Conservation (phyloP, 495 filamentous ascomycete species). For the Massariosphaeria phaeospora region DNA sequence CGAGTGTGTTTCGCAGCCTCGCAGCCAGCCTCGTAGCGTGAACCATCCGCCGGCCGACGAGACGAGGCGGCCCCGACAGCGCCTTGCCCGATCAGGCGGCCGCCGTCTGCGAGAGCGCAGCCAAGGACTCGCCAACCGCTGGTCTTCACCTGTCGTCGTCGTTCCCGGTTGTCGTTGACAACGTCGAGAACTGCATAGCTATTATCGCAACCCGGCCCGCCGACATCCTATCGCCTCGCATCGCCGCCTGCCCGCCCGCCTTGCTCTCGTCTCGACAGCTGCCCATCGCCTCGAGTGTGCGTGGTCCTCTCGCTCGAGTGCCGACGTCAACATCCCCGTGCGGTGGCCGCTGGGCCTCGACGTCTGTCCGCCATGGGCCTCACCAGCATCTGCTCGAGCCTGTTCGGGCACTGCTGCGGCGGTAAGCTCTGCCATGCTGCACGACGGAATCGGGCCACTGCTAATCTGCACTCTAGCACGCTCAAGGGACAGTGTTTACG, state of each 20-base stretch:
- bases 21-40: too few relatives aligned
- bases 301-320: too few relatives aligned
- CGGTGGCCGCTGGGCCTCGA: slow-evolving; percentile 29
- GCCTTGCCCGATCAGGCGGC: too few relatives aligned
- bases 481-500: slow-evolving; percentile 88
- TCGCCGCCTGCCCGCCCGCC: background rate
- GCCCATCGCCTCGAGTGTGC: background rate
- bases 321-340: slow-evolving; percentile 5
- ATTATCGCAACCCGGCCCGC: slow-evolving; percentile 16
- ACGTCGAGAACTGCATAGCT: too few relatives aligned
- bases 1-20: too few relatives aligned
- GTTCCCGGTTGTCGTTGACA: slow-evolving; percentile 15
- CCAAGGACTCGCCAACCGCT: too few relatives aligned
- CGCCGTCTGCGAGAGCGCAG: too few relatives aligned
- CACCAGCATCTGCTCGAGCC: slow-evolving; percentile 28
- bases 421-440: slow-evolving; percentile 19
- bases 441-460: background rate
- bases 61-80: too few relatives aligned
- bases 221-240: slow-evolving; percentile 9
- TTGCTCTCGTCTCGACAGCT: background rate
- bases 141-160: too few relatives aligned
- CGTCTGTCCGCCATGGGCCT: slow-evolving; percentile 30
- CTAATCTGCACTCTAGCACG: slow-evolving; percentile 53
- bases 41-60: too few relatives aligned
- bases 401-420: slow-evolving; percentile 34